Percentiles rank a stretch among this genome's conserved stretches.
phyloP scores from a whole-genome alignment of 305 asterid genomes.

The Lippia alba region DNA sequence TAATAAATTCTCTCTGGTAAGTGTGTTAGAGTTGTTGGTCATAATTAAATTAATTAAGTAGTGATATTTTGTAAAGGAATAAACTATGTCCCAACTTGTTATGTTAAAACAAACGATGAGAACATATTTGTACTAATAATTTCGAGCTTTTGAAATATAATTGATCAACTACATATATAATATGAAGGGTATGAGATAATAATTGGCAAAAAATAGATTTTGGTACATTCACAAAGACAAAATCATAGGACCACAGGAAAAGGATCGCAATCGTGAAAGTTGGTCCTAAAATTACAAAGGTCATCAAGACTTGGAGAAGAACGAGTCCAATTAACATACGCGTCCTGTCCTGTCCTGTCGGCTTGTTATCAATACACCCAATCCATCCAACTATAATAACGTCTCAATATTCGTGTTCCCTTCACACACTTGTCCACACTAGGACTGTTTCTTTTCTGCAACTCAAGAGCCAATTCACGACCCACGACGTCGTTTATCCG shows the following conservation, averaged over 20 bases:
- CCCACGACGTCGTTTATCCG: constrained; percentile 31
- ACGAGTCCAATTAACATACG: not conserved
- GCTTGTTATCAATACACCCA: not conserved
- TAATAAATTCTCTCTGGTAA: too few species aligned
- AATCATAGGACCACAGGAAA: constrained; percentile 33
- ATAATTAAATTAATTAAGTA: too few species aligned
- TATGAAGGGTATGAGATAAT: constrained; percentile 1
- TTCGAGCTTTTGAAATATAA: too few species aligned
- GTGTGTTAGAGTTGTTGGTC: too few species aligned
- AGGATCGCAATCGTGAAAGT: not conserved
- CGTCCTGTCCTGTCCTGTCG: constrained; percentile 22
- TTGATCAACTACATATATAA: too few species aligned
- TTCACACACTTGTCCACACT: constrained; percentile 4
- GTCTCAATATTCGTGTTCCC: constrained; percentile 23
- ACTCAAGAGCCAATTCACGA: not conserved
- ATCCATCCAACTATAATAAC: constrained; percentile 40
- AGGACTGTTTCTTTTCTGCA: not conserved
- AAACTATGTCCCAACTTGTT: too few species aligned
- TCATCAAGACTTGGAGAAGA: constrained; percentile 7
- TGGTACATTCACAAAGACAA: not conserved
- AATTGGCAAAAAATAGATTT: constrained; percentile 8
- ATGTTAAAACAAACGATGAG: too few species aligned
- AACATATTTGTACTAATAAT: too few species aligned
- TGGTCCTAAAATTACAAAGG: constrained; percentile 3
- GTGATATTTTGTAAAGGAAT: too few species aligned